Base-by-base conservation (phyloP, 1,139 yeast species). In the Saccharomyces hybrid region DNA sequence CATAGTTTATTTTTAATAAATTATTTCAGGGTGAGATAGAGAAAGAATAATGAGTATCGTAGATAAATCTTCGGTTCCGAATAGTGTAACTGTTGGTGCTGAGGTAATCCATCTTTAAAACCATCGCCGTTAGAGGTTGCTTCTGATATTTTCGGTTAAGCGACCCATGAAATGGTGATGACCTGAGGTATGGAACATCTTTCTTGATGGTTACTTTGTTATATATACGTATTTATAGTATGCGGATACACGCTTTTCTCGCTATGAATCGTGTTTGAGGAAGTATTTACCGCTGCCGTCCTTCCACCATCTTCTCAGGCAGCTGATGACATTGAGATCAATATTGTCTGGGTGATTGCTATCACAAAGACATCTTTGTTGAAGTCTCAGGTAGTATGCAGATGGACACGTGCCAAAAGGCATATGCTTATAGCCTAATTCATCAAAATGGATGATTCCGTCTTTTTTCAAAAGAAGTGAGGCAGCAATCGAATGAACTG, bases 41-140 rank as follows among this genome's bases (percentile, higher is more conserved):
- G 20, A 16, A 16, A 38, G 44, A 5, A 16, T 38, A 9, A 38
- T 4, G 44, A 47, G 48, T 46, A 53, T 47, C 54, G 50, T 31
- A 51, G 54, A 55, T 48, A 25, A 47, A 55, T 51, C 44, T 49
- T 49, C 47, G 50, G 32, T 46, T 50, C 32, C 44, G 50, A 51
- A 20, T 38, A 42, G 29, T 31, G 27, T 41, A 28, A 44, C 47
- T 34, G 31, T 13, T 38, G 44, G 44, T 38, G 20, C 20, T 13
- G 44, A 13, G 38, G 55, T 44, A 55, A 59, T 62, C 77, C 87
- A 80, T 76, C 84, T 81, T 79, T 82, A 82, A 82, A 82, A 88
- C 96, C 96, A 88, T 88, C 88, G 95, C 90, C 80, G 85, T 83
- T 82, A 71, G 88, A 86, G 95, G 95, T 84, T 83, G 88, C 88